A percentile compares a stretch with the other conserved stretches of the same genome.
phyloP scores from a whole-genome alignment of 768 basidiomycete species.

The Lentinula sp. region DNA sequence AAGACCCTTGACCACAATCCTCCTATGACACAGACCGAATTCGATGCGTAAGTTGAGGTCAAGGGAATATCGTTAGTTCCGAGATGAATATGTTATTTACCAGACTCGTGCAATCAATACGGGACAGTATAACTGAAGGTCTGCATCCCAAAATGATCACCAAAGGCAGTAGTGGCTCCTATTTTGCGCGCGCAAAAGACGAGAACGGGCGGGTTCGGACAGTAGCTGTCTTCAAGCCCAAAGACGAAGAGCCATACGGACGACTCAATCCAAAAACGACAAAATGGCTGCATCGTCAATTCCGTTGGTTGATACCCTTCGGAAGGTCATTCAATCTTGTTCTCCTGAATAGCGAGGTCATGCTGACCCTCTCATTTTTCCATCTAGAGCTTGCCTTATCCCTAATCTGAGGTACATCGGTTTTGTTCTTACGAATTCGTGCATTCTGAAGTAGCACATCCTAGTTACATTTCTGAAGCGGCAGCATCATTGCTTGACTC shows the following conservation, averaged over 20 bases:
- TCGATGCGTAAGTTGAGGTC: slow-evolving; percentile 49
- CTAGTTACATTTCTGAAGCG: slow-evolving; percentile 82
- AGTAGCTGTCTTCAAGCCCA: slow-evolving; percentile 88
- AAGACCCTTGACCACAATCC: slow-evolving; percentile 80
- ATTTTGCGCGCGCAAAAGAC: slow-evolving; percentile 83
- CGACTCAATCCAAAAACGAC: slow-evolving; percentile 88
- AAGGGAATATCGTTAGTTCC: neutral
- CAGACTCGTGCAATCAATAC: slow-evolving; percentile 49
- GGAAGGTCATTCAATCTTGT: slow-evolving; percentile 27
- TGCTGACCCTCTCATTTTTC: neutral
- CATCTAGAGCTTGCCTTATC: slow-evolving; percentile 67
- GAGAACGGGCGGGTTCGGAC: slow-evolving; percentile 66
- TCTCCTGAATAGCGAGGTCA: neutral
- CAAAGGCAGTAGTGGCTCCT: slow-evolving; percentile 87
- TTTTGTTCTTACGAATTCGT: neutral
- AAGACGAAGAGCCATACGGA: slow-evolving; percentile 88
- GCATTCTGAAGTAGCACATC: neutral
- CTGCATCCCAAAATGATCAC: slow-evolving; percentile 88
- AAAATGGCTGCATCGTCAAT: slow-evolving; percentile 86
- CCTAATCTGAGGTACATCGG: slow-evolving; percentile 69
- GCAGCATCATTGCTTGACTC: slow-evolving; percentile 81
- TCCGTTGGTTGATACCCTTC: slow-evolving; percentile 87
- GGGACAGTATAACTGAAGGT: slow-evolving; percentile 64
- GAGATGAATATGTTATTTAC: neutral
- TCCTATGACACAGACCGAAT: slow-evolving; percentile 70